These are phyloP conservation scores for Paecilomyces dactylethromorphus DNA, from an alignment of 2,329 filamentous ascomycete species.

Conservation along the genomic window DNA sequence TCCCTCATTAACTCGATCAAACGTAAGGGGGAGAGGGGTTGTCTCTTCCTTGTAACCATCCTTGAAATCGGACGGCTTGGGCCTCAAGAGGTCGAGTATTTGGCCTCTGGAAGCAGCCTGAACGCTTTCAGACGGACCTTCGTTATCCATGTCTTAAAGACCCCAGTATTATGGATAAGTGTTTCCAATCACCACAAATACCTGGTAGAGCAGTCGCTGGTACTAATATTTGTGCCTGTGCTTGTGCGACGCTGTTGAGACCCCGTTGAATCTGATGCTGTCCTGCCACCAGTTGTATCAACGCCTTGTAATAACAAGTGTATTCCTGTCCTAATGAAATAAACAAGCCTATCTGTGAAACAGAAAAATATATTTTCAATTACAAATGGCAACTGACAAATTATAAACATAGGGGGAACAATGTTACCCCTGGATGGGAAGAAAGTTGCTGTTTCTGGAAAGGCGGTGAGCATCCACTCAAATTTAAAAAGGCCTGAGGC, in stretches of 20 bases:
- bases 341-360: too few species aligned
- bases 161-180: neutral
- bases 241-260: too few species aligned
- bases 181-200: neutral
- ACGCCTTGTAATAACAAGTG: too few species aligned
- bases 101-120: neutral
- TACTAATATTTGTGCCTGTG: too few species aligned
- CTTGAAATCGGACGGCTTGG: neutral
- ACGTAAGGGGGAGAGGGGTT: neutral
- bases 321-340: too few species aligned
- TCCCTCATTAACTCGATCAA: conserved; percentile 2
- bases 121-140: neutral
- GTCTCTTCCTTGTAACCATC: neutral
- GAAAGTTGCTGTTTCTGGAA: neutral
- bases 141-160: neutral
- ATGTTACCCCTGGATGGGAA: neutral
- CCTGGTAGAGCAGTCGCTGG: too few species aligned
- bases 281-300: too few species aligned
- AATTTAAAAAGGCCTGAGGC: neutral
- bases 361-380: too few species aligned
- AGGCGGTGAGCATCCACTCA: neutral
- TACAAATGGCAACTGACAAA: too few species aligned
- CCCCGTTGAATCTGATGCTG: too few species aligned
- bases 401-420: too few species aligned
- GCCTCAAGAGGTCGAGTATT: neutral